A percentile compares a stretch with the other conserved stretches of the same genome.
These are phyloP conservation scores for Naganishia cerealis DNA, from an alignment of 1,284 basidiomycete genomes.

Conservation along the genomic window DNA sequence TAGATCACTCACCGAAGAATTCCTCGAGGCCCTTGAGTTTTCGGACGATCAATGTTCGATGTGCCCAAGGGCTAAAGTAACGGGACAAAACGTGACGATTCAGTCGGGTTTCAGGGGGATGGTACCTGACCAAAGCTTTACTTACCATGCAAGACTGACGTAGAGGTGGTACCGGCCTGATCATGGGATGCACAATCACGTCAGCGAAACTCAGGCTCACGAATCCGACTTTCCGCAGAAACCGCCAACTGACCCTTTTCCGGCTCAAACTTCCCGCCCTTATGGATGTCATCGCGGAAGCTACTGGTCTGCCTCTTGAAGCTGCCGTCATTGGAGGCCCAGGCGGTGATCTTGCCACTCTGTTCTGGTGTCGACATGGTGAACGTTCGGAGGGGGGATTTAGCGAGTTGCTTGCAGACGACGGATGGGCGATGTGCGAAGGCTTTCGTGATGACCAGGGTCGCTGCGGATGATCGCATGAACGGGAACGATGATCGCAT, in stretches of 20 bases:
- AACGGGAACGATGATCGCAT: too few relatives aligned
- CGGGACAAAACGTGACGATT: background rate
- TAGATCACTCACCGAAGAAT: slow-evolving; percentile 64
- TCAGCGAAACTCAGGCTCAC: background rate
- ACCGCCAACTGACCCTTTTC: slow-evolving; percentile 66
- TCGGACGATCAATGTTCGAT: slow-evolving; percentile 81
- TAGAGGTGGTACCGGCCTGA: slow-evolving; percentile 80
- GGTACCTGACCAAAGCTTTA: background rate
- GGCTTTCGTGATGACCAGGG: too few relatives aligned
- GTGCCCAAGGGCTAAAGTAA: slow-evolving; percentile 73
- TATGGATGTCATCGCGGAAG: slow-evolving; percentile 73
- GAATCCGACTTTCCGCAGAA: background rate
- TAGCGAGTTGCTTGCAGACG: background rate
- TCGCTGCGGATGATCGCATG: too few relatives aligned
- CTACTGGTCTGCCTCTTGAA: slow-evolving; percentile 74
- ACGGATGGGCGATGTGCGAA: background rate
- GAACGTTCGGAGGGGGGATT: background rate
- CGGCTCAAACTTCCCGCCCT: slow-evolving; percentile 72
- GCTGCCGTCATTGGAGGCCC: slow-evolving; percentile 70
- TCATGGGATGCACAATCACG: background rate
- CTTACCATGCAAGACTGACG: slow-evolving; percentile 69
- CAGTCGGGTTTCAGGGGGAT: background rate
- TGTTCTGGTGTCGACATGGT: slow-evolving; percentile 16
- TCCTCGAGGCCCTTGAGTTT: slow-evolving; percentile 88
- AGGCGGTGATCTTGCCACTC: slow-evolving; percentile 53